phyloP scores from a whole-genome alignment of 1,284 basidiomycete genomes.

The Marasmius tenuissimus region DNA sequence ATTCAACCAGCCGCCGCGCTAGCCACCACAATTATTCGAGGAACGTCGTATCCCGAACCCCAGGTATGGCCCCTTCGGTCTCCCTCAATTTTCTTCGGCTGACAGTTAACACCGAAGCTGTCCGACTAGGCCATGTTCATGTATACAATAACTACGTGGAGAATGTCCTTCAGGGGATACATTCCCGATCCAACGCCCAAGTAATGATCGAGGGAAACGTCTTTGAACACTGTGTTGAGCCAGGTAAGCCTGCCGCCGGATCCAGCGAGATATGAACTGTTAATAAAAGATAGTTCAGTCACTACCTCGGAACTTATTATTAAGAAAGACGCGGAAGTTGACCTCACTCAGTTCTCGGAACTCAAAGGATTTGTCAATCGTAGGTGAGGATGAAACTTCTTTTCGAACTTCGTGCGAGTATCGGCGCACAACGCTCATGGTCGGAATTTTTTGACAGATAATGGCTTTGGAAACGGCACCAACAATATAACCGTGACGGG shows the following conservation, averaged over 20 bases:
- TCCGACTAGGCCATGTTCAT: conserved; percentile 21
- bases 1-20: not conserved
- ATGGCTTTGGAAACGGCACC: conserved; percentile 21
- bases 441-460: conserved; percentile 9
- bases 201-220: conserved; percentile 24
- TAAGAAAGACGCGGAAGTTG: conserved; percentile 21
- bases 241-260: conserved; percentile 10
- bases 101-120: conserved; percentile 9
- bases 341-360: conserved; percentile 22
- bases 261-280: not conserved
- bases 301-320: conserved; percentile 25
- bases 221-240: conserved; percentile 21
- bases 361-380: conserved; percentile 23
- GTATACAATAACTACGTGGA: conserved; percentile 23
- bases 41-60: conserved; percentile 23
- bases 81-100: not conserved
- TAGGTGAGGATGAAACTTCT: conserved; percentile 15
- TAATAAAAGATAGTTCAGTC: conserved; percentile 9
- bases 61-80: conserved; percentile 11
- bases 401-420: not conserved
- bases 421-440: not conserved
- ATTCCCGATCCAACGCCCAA: conserved; percentile 20
- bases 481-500: conserved; percentile 24
- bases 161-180: conserved; percentile 23
- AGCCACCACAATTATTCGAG: conserved; percentile 24